Base-by-base conservation (phyloP, 371 early-diverging fungal genomes). In the Syncephalastrum monosporum region DNA sequence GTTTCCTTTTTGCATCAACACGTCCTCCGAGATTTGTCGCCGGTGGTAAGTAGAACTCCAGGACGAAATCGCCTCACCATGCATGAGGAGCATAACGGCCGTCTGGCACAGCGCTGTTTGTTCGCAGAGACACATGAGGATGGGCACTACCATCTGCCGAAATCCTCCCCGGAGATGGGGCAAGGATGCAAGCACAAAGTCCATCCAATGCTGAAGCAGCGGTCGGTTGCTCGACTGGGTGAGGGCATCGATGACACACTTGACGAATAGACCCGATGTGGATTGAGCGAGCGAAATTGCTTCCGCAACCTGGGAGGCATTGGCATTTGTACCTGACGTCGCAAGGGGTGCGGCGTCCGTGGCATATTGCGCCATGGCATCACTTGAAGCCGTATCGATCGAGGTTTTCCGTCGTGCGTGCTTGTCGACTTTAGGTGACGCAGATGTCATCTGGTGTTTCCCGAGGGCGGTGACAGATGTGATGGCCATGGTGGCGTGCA, bases 191-290 rank as follows among this genome's bases (percentile, higher is more conserved):
- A 86, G 67, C 57, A 89, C 68, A 60, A 91, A 89, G 58, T 92
- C 89, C 70, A 89, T 81, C 90, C 90, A 92, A 50, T 87, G 80
- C 27, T 85, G 85, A n/a, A 91, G 65, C 38, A 90, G 72, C 1
- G 82, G 73, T 15, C 88, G 84, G 53, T 91, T 90, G 8, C 76
- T 69, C 6, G 72, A 52, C 7, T 75, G 56, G 0, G 81, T 72
- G 13, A 92, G 60, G 4, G 89, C 88, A 59, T 86, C 82, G 14
- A 77, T 74, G 5, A 87, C 71, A 21, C 85, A 84, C 53, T 82
- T 82, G 21, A 85, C 79, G 60, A 88, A 82, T 23, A 82, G 56
- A 1, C 80, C 80, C 1, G 83, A 77, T 5, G 83, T 72, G 3
- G 67, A 23, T 8, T 57, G 69, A 12, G 65, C 66, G 2, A 73